phyloP scores from a whole-genome alignment of 139 green algal species.

The Yamagishiella unicocca region DNA sequence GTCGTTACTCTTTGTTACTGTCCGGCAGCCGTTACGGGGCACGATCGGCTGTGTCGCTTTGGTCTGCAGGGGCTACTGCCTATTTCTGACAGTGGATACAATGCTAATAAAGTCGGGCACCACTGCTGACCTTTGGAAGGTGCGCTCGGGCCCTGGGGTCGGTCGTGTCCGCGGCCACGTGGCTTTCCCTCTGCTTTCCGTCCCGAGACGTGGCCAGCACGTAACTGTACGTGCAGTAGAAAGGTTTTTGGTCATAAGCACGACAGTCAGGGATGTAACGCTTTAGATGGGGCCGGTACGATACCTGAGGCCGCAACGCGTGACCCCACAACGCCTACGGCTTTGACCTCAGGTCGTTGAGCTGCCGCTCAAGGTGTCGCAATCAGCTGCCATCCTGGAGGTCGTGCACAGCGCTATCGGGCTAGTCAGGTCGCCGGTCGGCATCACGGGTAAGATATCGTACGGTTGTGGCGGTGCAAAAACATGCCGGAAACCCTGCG shows the following conservation, averaged over 20 bases:
- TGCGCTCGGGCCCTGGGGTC: constrained; percentile 22
- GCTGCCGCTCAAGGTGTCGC: constrained; percentile 84
- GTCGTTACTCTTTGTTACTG: neutral
- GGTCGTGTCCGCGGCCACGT: no score
- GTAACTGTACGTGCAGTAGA: no score
- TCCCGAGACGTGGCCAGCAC: no score
- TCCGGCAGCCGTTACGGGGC: neutral
- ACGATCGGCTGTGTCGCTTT: neutral
- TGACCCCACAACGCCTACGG: no score
- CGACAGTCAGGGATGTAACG: no score
- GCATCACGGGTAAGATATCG: constrained; percentile 85
- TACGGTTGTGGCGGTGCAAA: no score
- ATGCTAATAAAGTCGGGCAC: constrained; percentile 47
- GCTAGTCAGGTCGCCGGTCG: constrained; percentile 86
- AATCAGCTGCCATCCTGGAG: constrained; percentile 91
- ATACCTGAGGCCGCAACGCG: no score
- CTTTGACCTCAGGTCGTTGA: constrained; percentile 68
- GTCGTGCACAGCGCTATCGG: constrained; percentile 86
- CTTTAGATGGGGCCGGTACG: no score
- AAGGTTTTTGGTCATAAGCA: no score
- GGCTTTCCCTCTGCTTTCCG: no score
- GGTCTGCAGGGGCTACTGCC: constrained; percentile 75
- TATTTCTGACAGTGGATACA: constrained; percentile 66
- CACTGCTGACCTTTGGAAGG: constrained; percentile 72
- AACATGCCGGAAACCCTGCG: no score